These are phyloP conservation scores for Gaeumannomyces sp. DNA, from an alignment of 2,329 filamentous ascomycete genomes.

Conservation along the genomic window DNA sequence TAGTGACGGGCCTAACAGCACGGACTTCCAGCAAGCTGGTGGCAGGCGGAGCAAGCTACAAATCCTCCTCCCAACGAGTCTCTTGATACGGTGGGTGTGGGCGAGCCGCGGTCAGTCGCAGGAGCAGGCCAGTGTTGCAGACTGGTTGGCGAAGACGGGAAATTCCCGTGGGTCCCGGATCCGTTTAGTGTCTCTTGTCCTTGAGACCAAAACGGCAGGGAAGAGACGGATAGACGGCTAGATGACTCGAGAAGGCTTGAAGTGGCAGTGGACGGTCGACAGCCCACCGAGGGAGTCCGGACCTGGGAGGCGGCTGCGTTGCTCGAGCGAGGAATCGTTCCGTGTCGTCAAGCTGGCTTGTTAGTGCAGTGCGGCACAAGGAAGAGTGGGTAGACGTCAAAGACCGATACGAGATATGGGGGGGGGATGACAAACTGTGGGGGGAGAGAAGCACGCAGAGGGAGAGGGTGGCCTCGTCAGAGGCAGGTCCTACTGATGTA, in stretches of 20 bases:
- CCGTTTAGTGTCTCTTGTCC: not conserved
- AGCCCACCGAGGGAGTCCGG: not conserved
- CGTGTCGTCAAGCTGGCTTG: slow-evolving; percentile 1
- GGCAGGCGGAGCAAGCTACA: not conserved
- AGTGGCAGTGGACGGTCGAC: not conserved
- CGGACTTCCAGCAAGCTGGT: not conserved
- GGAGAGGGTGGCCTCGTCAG: not conserved
- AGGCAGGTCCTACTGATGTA: no score
- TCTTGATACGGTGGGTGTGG: not conserved
- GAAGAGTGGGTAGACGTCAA: not conserved
- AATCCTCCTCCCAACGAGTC: not conserved
- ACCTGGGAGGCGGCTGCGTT: not conserved
- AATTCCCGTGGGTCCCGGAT: slow-evolving; percentile 2
- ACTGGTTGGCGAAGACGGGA: slow-evolving; percentile 3
- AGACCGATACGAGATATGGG: not conserved
- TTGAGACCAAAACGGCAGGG: not conserved
- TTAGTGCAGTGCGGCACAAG: not conserved
- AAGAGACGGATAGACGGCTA: slow-evolving; percentile 3
- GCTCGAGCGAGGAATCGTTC: not conserved
- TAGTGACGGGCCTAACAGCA: slow-evolving; percentile 2
- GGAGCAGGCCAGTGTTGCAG: slow-evolving; percentile 1
- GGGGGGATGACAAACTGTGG: not conserved
- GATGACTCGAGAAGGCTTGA: not conserved
- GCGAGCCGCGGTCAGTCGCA: not conserved
- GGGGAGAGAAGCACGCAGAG: not conserved